These are phyloP conservation scores for Blastocystis hominis DNA, from an alignment of 352 stramenopile genomes.

Conservation along the genomic window DNA sequence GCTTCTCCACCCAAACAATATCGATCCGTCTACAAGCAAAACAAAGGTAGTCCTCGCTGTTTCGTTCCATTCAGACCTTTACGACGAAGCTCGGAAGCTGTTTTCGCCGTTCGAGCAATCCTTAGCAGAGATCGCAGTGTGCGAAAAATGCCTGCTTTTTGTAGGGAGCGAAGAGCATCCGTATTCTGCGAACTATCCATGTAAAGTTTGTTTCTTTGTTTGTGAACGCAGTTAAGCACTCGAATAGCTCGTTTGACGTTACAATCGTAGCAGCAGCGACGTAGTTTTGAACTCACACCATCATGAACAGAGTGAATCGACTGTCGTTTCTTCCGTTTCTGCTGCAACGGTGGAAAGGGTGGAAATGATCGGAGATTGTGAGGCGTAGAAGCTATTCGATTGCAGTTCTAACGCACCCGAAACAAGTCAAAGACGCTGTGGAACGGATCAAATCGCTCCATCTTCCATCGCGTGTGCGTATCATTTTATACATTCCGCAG, in stretches of 20 bases:
- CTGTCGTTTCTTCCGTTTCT: not conserved
- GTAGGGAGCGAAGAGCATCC: not conserved
- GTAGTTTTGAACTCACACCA: not conserved
- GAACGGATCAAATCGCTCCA: not conserved
- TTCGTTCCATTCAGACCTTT: not conserved
- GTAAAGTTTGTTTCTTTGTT: not conserved
- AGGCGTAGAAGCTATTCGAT: not conserved
- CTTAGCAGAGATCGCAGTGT: not conserved
- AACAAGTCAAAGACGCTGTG: not conserved
- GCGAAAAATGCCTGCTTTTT: not conserved
- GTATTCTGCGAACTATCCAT: slow-evolving; percentile 17
- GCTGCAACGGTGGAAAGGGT: slow-evolving; percentile 10
- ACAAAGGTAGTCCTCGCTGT: not conserved
- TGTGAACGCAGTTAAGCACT: not conserved
- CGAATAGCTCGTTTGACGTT: not conserved
- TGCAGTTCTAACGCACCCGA: not conserved
- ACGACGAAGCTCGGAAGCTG: not conserved
- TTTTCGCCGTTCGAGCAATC: not conserved
- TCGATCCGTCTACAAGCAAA: not conserved
- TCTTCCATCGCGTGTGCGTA: not conserved
- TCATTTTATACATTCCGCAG: slow-evolving; percentile 10
- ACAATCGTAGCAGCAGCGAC: slow-evolving; percentile 14
- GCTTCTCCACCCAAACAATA: too few species aligned
- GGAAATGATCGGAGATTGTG: not conserved
- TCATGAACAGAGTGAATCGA: slow-evolving; percentile 4